Conservation (phyloP, 257 asterid genomes). For the Datura wrightii region DNA sequence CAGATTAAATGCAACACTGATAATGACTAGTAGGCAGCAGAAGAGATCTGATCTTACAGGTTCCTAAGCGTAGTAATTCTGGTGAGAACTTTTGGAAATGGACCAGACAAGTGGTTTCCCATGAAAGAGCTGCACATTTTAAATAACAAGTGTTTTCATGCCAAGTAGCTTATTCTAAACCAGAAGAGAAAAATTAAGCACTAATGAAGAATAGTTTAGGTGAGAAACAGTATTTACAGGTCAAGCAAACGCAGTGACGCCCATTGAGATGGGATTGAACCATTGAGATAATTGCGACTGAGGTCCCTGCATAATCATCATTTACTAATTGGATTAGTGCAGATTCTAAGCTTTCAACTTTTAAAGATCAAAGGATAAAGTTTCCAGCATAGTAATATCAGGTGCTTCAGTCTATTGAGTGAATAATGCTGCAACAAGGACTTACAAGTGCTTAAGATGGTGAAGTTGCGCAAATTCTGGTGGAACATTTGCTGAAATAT, state of each 20-base stretch:
- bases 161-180: not conserved
- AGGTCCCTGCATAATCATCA: conserved; percentile 73
- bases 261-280: conserved; percentile 80
- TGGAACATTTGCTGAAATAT: conserved; percentile 72
- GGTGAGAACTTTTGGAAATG: conserved; percentile 73
- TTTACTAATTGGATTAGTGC: not conserved
- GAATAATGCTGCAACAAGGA: not conserved
- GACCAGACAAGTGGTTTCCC: conserved; percentile 94
- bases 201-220: not conserved
- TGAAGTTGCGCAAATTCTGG: conserved; percentile 74
- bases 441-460: conserved; percentile 78
- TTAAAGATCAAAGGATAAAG: not conserved
- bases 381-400: conserved; percentile 23
- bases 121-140: conserved; percentile 74
- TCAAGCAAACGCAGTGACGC: conserved; percentile 70
- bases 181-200: not conserved
- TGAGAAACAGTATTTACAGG: conserved; percentile 51
- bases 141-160: conserved; percentile 27
- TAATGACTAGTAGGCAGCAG: conserved; percentile 21
- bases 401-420: not conserved
- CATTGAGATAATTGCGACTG: conserved; percentile 75
- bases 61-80: conserved; percentile 69
- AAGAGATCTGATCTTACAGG: conserved; percentile 54
- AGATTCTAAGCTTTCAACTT: not conserved
- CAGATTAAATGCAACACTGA: not conserved